Evolutionary conservation across 352 stramenopile genomes (phyloP), one percentile per base, ranked within the genome.

Genomic region (Proteromonas lacertae): DNA sequence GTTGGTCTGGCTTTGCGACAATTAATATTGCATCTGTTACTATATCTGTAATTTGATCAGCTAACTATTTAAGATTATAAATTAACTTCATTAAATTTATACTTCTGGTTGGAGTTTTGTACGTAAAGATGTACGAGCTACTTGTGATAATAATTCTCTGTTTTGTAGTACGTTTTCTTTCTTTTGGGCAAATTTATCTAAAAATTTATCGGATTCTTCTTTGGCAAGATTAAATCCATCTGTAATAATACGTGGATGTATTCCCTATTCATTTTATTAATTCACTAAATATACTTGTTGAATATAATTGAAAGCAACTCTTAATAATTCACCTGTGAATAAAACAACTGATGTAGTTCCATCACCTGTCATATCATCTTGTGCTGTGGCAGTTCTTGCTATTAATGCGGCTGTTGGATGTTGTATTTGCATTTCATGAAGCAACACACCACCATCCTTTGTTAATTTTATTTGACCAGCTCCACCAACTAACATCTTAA

Each of bases 371-470:
- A n/a, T n/a, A n/a, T n/a, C n/a, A n/a, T n/a, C n/a, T n/a, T n/a
- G n/a, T n/a, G n/a, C n/a, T n/a, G n/a, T n/a, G n/a, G n/a, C n/a
- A n/a, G n/a, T n/a, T n/a, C n/a, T n/a, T n/a, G n/a, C n/a, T n/a
- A n/a, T n/a, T n/a, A n/a, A n/a, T n/a, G n/a, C n/a, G n/a, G n/a
- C n/a, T n/a, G n/a, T n/a, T n/a, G n/a, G n/a, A n/a, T n/a, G n/a
- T n/a, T n/a, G n/a, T n/a, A n/a, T 98, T 62, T 98, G 87, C 87
- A 98, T 98, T 66, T 98, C 83, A 49, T 95, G 80, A 25, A 98
- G 64, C 32, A 98, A 52, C 14, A 95, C 83, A 48, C 93, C 86
- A 52, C 87, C 87, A 56, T 98, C 87, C 57, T 98, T 98, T 14
- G 87, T 98, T 33, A 98, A 65, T 59, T 96, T 98, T 48, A 98